A percentile compares a stretch with the other conserved stretches of the same genome.
Evolutionary conservation across 257 asterid genomes (phyloP).

Genomic region (Salvia miltiorrhiza): DNA sequence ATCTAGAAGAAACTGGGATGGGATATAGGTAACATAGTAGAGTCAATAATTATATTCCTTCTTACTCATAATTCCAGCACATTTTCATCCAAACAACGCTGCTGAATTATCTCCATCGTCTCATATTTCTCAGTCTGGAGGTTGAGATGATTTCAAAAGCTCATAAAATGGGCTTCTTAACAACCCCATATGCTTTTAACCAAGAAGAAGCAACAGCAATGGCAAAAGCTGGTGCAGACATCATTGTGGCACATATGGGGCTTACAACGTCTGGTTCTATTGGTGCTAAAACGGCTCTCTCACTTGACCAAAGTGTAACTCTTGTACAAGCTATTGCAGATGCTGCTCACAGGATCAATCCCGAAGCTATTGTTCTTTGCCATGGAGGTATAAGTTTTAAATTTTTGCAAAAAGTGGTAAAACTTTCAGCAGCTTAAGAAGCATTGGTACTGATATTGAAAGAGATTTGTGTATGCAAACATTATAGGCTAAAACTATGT

Average conservation of each 20-base stretch:
- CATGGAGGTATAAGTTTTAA: slow-evolving; percentile 71
- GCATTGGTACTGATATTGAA: not conserved
- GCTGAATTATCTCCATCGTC: slow-evolving; percentile 4
- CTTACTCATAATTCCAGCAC: not conserved
- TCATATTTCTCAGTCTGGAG: slow-evolving; percentile 58
- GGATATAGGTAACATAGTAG: slow-evolving; percentile 61
- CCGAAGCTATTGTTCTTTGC: slow-evolving; percentile 74
- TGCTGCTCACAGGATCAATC: slow-evolving; percentile 72
- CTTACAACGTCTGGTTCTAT: slow-evolving; percentile 92
- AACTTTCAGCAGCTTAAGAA: not conserved
- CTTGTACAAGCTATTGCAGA: slow-evolving; percentile 93
- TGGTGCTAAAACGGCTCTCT: slow-evolving; percentile 87
- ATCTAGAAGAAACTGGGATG: slow-evolving; percentile 97
- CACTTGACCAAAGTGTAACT: slow-evolving; percentile 75
- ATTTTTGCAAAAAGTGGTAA: not conserved
- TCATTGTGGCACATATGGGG: slow-evolving; percentile 98
- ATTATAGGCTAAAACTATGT: too few relatives aligned
- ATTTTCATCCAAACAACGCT: not conserved
- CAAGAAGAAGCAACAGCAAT: slow-evolving; percentile 79
- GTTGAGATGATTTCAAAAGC: slow-evolving; percentile 95
- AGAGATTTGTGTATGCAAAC: not conserved
- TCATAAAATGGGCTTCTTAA: slow-evolving; percentile 87
- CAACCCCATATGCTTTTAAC: slow-evolving; percentile 95
- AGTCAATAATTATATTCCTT: not conserved
- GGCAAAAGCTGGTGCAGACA: slow-evolving; percentile 97